Conservation (phyloP, 257 asterid species). For the Solanum dulcamara region DNA sequence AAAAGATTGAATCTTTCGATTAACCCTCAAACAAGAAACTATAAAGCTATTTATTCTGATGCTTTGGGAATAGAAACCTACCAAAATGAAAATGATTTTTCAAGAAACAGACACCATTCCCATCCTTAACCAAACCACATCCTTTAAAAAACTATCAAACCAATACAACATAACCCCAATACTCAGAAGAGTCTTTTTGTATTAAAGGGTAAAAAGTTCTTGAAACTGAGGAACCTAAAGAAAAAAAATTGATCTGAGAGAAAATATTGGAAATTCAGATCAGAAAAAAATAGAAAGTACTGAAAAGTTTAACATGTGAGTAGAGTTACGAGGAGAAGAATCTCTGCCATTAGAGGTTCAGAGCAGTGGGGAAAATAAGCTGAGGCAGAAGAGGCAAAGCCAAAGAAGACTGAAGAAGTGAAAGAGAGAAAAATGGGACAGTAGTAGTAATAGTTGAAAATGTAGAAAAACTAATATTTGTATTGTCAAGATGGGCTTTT, state of each 20-base stretch:
- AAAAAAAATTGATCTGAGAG: slow-evolving; percentile 19
- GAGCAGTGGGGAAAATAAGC: neutral
- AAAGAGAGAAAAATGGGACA: neutral
- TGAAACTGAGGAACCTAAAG: neutral
- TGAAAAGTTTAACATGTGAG: slow-evolving; percentile 11
- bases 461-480: slow-evolving; percentile 2
- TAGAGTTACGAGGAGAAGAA: slow-evolving; percentile 25
- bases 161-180: neutral
- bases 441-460: slow-evolving; percentile 2
- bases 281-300: slow-evolving; percentile 9
- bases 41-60: neutral
- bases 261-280: slow-evolving; percentile 23
- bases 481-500: neutral
- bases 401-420: neutral
- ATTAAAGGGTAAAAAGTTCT: neutral
- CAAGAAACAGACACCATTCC: slow-evolving; percentile 16
- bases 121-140: neutral
- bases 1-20: slow-evolving; percentile 18
- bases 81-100: slow-evolving; percentile 41
- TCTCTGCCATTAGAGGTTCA: neutral
- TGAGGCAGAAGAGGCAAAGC: neutral
- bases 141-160: neutral
- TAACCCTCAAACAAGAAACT: neutral
- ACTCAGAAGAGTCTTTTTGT: neutral
- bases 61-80: slow-evolving; percentile 14